Base-by-base conservation (phyloP, 192 early-diverging fungal species). In the Podila horticola region DNA sequence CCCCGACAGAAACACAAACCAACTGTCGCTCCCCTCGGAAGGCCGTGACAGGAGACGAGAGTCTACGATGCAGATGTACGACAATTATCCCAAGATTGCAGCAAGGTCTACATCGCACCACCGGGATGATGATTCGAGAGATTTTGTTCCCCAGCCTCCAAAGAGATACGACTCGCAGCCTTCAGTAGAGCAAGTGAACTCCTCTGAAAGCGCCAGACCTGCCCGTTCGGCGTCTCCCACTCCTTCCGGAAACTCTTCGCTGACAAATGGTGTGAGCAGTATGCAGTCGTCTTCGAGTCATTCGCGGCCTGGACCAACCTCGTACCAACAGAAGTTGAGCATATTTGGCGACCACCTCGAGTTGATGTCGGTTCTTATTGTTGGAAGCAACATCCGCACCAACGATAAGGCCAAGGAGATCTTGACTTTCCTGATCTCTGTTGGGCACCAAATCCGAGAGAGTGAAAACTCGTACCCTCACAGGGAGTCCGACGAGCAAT, bases 371-470 rank as follows among this genome's bases (percentile, higher is more conserved):
- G 73, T 89, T 17, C 83, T 84, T 45, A 84, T 90, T 5, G 67
- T 87, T 13, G 85, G 86, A 2, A 86, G 86, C 15, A 89, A 83
- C 22, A 89, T 96, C 69, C 92, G 86, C 72, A 86, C 91, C 6
- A 94, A 93, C 83, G 92, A 95, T 62, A 92, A 91, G 36, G 94
- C 92, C 31, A 92, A 91, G 63, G 94, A 95, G 61, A 87, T 92
- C 34, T 64, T 92, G 20, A 87, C 86, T 6, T 93, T 94, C 62
- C 74, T 81, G 28, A 86, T 95, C 24, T 77, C 83, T 3, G 83
- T 94, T n/a, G 83, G 85, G 19, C 71, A 84, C 19, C 79, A 82
- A 31, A 69, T 69, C 17, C 66, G 73, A 57, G 73, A 71, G 19
- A 72, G 64, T 8, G 66, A 74, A 7, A 38, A 52, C 20, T 66